Base-by-base conservation (phyloP, 768 basidiomycete genomes). In the Termitomyces sp. region DNA sequence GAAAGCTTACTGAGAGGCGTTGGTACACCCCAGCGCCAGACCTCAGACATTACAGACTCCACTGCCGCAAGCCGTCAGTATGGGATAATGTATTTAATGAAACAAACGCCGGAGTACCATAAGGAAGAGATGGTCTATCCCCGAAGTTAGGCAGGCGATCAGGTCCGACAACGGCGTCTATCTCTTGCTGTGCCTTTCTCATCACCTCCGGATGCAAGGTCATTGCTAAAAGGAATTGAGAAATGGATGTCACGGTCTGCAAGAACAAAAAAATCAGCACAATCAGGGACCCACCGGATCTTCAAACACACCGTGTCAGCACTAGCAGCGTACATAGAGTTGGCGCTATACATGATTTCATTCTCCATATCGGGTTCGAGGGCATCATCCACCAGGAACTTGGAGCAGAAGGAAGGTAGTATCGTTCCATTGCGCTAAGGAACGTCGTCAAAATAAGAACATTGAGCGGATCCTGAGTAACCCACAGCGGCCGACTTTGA, bases 91-190 rank as follows among this genome's bases (percentile, higher is more conserved):
- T 63, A 63, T 19, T 61, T 56, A n/a, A 64, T 56, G 32, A 66
- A 43, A 10, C 59, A 58, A 31, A 46, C 56, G 25, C 41, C 9
- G n/a, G n/a, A 60, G 4, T 45, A 54, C 53, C 59, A 46, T 65
- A 70, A 5, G 65, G 63, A 12, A 68, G 59, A 14, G 57, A 60
- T 25, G 56, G 57, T 44, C 60, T 56, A 59, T 69, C 68, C 16
- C 55, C 53, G 29, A 69, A 57, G n/a, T 56, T 57, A 12, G 71
- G 71, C 25, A 69, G 56, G 12, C 66, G 57, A 57, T 63, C 63
- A 9, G 48, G 43, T 14, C 67, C 68, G 6, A 69, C 62, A 38
- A 70, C 64, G 8, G 45, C 35, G 32, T 71, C 70, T 27, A 71
- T 60, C 52, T 73, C 67, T 31, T 58, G 51, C 25, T 63, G 62